Evolutionary conservation across 257 asterid genomes (phyloP), one percentile per base, ranked within the genome.

Genomic region (Coffea canephora): DNA sequence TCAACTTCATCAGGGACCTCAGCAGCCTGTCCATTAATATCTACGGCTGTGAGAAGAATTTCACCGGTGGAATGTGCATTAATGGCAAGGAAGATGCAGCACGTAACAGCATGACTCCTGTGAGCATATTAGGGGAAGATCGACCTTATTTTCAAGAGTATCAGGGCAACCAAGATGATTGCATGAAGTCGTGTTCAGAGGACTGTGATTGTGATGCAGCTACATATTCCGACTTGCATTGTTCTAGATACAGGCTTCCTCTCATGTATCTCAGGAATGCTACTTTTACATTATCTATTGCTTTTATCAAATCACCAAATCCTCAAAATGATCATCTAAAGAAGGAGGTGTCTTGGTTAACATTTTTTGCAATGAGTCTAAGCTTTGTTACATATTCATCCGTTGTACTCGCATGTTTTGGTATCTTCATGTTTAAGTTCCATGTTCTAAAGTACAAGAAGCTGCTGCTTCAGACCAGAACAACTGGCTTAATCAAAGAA

Each of bases 131-230:
- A 10, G 77, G 69, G 84, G 55, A 71, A 0, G 84, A 80, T 45
- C 79, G 66, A 57, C 80, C 79, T 69, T 84, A 80, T 59, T 83
- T 75, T 76, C 76, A 71, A 21, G 39, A 78, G 18, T 45, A 68
- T 39, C 49, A 76, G 78, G 59, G 49, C 8, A 69, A 52, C 69
- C 73, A 59, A 19, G 82, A 77, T 43, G 80, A 77, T 50, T 80
- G 82, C 46, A 62, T 36, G 5, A 48, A 41, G 48, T 80, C 84
- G 4, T 84, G 84, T 41, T 65, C 50, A 14, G 84, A 80, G 52
- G 87, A 84, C 14, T 84, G 87, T 49, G 78, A 72, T 80, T 84
- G 87, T 73, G 78, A 76, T 76, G 84, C 84, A 54, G 82, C 80
- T 39, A 14, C 72, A 2, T 77, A 76, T 46, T 27, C 27, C 0